Base-by-base conservation (phyloP, 2,329 filamentous ascomycete genomes). In the Calycina herbarum region DNA sequence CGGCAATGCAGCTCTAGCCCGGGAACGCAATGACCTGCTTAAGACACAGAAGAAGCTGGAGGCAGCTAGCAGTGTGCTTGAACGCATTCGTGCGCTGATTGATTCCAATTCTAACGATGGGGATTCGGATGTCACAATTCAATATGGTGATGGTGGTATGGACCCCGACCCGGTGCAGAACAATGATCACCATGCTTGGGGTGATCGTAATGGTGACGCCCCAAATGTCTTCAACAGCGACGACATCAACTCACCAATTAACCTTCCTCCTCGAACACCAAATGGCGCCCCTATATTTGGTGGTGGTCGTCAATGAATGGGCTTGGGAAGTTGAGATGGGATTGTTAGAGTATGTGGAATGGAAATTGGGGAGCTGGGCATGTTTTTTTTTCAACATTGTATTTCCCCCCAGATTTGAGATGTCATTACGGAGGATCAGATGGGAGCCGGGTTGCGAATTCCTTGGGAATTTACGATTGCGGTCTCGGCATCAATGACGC, bases 1-100 rank as follows among this genome's bases (percentile, higher is more conserved):
- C 11, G 59, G 48, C 7, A 64, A 64, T 57, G 24, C 40, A 2
- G n/a, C 17, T 6, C n/a, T 61, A 15, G 40, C 54, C 13, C 35
- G 27, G 5, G 13, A 48, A 15, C 64, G 64, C 24, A 57, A 33
- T 13, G 20, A 24, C 20, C n/a, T 61, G 38, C 51, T 65, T 0
- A 51, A 7, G 54, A 33, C 2, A 7, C 31, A 60, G 10, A 57
- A 63, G 60, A 31, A 42, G 42, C 13, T 45, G 24, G 17, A 48
- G 20, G n/a, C 24, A 29, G 24, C 35, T 10, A 45, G 3, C 3
- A 29, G 45, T 4, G 24, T 45, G 8, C 35, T 61, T 13, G 40
- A 20, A 6, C 7, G 38, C 3, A 38, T 61, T 20, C 38, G 59
- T 3, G 8, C 4, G 15, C 7, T 35, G 17, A 33, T 3, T 35